Conservation (phyloP, 1,284 basidiomycete genomes). For the Psilocybe mexicana region DNA sequence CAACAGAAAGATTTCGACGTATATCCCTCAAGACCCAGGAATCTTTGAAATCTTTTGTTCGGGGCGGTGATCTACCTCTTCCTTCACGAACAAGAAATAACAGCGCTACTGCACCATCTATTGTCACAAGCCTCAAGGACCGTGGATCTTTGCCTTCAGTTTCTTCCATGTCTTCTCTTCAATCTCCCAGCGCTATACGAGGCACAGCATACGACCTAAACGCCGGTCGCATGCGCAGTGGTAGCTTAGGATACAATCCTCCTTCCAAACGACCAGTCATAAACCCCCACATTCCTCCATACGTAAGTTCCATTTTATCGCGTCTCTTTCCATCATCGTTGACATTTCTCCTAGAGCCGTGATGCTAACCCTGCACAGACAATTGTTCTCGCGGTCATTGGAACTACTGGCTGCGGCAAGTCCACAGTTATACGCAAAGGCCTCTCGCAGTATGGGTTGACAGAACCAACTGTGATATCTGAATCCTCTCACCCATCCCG, state of each 20-base stretch:
- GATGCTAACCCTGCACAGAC: slow-evolving; percentile 20
- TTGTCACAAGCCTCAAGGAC: slow-evolving; percentile 37
- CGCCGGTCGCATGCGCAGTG: slow-evolving; percentile 53
- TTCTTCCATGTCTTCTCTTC: slow-evolving; percentile 43
- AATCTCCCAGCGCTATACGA: slow-evolving; percentile 36
- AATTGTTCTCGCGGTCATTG: slow-evolving; percentile 65
- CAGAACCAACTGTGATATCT: slow-evolving; percentile 32
- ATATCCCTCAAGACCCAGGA: slow-evolving; percentile 40
- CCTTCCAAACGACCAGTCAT: slow-evolving; percentile 36
- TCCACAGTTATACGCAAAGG: slow-evolving; percentile 70
- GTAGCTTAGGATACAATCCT: slow-evolving; percentile 51
- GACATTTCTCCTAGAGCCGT: slow-evolving; percentile 8
- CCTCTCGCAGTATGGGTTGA: slow-evolving; percentile 56
- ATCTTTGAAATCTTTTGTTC: slow-evolving; percentile 36
- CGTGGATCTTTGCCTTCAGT: slow-evolving; percentile 36
- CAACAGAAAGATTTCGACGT: slow-evolving; percentile 37
- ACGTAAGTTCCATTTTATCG: slow-evolving; percentile 21
- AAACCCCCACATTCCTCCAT: slow-evolving; percentile 39
- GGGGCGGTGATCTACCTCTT: slow-evolving; percentile 54
- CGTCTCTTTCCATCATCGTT: not conserved
- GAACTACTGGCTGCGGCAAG: slow-evolving; percentile 71
- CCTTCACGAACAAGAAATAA: slow-evolving; percentile 47
- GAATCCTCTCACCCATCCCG: slow-evolving; percentile 25
- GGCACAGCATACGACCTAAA: slow-evolving; percentile 26
- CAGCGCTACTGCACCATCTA: slow-evolving; percentile 10